phyloP scores from a whole-genome alignment of 345 rosid species.

The Odontarrhena argentea region DNA sequence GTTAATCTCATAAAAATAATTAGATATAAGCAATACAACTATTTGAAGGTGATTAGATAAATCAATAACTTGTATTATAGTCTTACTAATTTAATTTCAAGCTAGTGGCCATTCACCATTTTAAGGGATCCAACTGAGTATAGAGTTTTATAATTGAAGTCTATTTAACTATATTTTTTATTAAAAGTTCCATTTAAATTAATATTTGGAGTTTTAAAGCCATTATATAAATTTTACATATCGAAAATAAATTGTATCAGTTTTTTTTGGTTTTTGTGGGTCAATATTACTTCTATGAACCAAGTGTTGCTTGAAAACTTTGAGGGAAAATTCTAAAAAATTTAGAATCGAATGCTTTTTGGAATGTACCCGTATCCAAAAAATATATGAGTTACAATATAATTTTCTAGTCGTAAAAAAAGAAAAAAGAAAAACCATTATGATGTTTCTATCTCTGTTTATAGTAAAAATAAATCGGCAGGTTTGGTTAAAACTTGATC shows the following conservation, averaged over 20 bases:
- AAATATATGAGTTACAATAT: no score
- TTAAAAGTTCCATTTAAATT: neutral
- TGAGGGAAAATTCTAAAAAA: no score
- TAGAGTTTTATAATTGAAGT: neutral
- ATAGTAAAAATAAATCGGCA: neutral
- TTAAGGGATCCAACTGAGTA: constrained; percentile 31
- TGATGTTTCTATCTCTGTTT: no score
- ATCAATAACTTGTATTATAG: constrained; percentile 32
- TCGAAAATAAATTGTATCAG: no score
- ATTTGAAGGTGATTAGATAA: constrained; percentile 42
- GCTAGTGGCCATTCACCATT: constrained; percentile 39
- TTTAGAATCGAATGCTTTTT: no score
- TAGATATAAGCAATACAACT: constrained; percentile 18
- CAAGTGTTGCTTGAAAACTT: no score
- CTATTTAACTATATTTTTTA: neutral
- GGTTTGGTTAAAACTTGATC: neutral
- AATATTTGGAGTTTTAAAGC: neutral
- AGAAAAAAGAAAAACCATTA: no score
- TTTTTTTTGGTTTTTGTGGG: no score
- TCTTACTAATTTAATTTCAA: constrained; percentile 4
- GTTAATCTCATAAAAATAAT: constrained; percentile 1
- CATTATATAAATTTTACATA: no score
- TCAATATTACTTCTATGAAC: no score
- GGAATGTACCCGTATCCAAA: no score
- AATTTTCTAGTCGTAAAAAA: no score